A percentile compares a stretch with the other conserved stretches of the same genome.
These are phyloP conservation scores for Meira nashicola DNA, from an alignment of 1,284 basidiomycete species.

Conservation along the genomic window DNA sequence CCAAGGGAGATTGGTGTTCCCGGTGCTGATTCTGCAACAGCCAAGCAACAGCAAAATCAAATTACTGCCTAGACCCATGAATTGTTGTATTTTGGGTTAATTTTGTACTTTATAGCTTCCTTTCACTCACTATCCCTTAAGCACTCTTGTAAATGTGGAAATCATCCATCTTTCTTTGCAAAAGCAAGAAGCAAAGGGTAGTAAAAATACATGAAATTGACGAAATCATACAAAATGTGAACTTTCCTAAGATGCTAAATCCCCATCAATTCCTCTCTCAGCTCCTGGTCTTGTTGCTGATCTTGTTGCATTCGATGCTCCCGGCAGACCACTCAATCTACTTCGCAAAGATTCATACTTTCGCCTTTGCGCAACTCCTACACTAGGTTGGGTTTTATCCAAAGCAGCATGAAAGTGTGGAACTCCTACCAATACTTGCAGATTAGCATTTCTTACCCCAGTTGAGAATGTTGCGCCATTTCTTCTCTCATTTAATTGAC, in stretches of 20 bases:
- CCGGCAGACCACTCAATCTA: slow-evolving; percentile 16
- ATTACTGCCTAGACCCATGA: background rate
- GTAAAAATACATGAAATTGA: background rate
- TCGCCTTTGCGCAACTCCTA: slow-evolving; percentile 70
- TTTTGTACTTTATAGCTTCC: background rate
- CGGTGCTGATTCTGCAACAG: slow-evolving; percentile 5
- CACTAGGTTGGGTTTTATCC: slow-evolving; percentile 80
- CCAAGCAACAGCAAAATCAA: slow-evolving; percentile 2
- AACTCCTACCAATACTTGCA: slow-evolving; percentile 49
- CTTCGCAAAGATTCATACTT: slow-evolving; percentile 64
- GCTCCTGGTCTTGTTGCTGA: background rate
- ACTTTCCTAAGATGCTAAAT: background rate
- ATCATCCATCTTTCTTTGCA: background rate
- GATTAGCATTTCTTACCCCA: background rate
- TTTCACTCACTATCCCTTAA: background rate
- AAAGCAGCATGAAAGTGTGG: slow-evolving; percentile 72
- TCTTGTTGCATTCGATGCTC: background rate
- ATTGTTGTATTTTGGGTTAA: background rate
- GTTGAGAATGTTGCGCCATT: background rate
- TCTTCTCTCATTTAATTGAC: background rate
- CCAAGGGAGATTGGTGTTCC: slow-evolving; percentile 2
- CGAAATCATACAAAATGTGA: background rate
- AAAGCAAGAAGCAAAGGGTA: background rate
- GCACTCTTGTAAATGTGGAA: background rate
- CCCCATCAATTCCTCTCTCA: background rate